A percentile compares a stretch with the other conserved stretches of the same genome.
These are phyloP conservation scores for Trichothecium roseum DNA, from an alignment of 2,329 filamentous ascomycete genomes.

Conservation along the genomic window DNA sequence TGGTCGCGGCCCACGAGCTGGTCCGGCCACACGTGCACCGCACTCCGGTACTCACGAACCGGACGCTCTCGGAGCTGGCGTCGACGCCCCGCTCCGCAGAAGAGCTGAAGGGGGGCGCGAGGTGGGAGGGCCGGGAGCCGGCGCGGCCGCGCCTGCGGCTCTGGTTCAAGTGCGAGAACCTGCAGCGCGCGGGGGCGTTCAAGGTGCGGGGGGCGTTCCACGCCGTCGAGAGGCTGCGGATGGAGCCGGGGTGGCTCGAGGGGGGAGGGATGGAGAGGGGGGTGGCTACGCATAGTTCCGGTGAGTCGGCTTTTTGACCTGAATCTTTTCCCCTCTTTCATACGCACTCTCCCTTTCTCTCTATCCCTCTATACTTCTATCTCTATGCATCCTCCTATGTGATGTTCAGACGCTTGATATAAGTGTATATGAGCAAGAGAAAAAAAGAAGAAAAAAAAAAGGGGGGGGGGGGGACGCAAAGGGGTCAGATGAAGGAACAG, in stretches of 20 bases:
- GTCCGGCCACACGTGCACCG: slow-evolving; percentile 69
- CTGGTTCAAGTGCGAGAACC: slow-evolving; percentile 94
- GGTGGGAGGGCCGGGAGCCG: slow-evolving; percentile 43
- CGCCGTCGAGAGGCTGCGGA: slow-evolving; percentile 60
- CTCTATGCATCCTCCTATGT: too few relatives aligned
- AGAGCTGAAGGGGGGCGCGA: slow-evolving; percentile 41
- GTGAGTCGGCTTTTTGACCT: too few relatives aligned
- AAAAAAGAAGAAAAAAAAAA: too few relatives aligned
- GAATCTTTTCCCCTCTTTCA: too few relatives aligned
- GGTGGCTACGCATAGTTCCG: slow-evolving; percentile 83
- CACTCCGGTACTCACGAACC: slow-evolving; percentile 75
- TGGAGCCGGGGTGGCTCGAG: slow-evolving; percentile 49
- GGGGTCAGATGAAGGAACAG: too few relatives aligned
- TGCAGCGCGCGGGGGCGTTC: slow-evolving; percentile 85
- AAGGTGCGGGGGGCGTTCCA: slow-evolving; percentile 89
- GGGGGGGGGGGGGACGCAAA: slow-evolving; percentile 1
- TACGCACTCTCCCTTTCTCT: slow-evolving; percentile 3
- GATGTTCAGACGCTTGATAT: too few relatives aligned
- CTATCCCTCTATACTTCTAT: too few relatives aligned
- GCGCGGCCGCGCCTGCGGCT: slow-evolving; percentile 59
- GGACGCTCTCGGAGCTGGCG: slow-evolving; percentile 63
- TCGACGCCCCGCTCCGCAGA: slow-evolving; percentile 54
- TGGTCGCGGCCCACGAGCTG: slow-evolving; percentile 59
- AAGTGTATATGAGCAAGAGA: too few relatives aligned
- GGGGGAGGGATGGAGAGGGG: slow-evolving; percentile 51